A percentile compares a stretch with the other conserved stretches of the same genome.
Evolutionary conservation across 139 green algal species (phyloP).

Genomic region (Auxenochlorella protothecoides): DNA sequence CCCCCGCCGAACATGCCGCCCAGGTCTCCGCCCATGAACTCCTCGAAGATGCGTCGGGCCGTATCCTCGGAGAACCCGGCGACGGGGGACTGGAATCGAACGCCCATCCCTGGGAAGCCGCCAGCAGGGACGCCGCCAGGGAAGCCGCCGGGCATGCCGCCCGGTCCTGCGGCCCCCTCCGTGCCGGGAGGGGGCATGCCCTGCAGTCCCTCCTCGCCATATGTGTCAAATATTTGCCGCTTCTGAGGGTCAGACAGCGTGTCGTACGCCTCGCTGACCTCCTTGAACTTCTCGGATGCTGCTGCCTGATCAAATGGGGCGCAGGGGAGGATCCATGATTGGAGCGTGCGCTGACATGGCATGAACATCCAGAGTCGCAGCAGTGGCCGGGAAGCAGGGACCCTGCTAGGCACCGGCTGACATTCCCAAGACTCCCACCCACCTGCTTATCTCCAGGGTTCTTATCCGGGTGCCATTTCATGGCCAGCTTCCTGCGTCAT

Average conservation of each 20-base stretch:
- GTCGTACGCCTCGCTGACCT: constrained; percentile 39
- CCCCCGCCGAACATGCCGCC: constrained; percentile 10
- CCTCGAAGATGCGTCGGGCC: constrained; percentile 25
- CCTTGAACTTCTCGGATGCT: constrained; percentile 44
- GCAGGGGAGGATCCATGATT: too few species aligned
- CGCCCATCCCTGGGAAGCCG: background rate
- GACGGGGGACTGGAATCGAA: background rate
- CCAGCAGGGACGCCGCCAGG: constrained; percentile 1
- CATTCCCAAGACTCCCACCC: background rate
- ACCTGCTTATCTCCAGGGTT: constrained; percentile 6
- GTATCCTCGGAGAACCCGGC: constrained; percentile 23
- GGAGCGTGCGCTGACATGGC: too few species aligned
- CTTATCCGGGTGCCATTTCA: constrained; percentile 29
- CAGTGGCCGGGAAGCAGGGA: too few species aligned
- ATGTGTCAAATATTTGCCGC: constrained; percentile 81
- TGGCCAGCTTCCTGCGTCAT: constrained; percentile 2
- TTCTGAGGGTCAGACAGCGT: constrained; percentile 41
- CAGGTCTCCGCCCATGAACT: constrained; percentile 21
- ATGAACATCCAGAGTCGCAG: too few species aligned
- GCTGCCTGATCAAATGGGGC: constrained; percentile 4
- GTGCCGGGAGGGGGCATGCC: constrained; percentile 14
- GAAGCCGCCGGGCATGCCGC: background rate
- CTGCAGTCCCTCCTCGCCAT: constrained; percentile 96
- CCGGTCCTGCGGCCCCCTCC: background rate
- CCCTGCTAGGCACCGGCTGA: too few species aligned